Evolutionary conservation across 139 green algal species (phyloP), one percentile per base, ranked within the genome.

Genomic region (Edaphochlamys debaryana): DNA sequence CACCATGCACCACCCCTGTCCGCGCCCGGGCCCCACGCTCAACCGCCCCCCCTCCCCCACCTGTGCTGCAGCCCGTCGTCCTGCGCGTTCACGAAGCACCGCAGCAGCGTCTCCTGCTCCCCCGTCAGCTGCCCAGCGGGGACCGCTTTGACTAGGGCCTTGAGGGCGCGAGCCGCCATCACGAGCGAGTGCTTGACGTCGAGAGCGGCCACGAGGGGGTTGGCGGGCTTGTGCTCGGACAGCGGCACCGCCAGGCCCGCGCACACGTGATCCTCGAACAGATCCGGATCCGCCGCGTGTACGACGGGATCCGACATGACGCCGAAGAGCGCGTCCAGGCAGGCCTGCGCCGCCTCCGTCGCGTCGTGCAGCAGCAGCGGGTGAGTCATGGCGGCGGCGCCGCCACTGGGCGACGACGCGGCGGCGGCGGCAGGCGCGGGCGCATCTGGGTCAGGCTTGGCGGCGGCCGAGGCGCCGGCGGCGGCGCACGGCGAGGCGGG

Each of bases 251-350:
- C 75, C 75, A 81, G 40, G 60, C 75, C 60, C 17, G 75, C 75
- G 75, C 75, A 81, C 60, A 81, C 60, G 30, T 67, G 60, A 60
- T 81, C 75, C 75, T 81, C 75, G n/a, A 81, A 81, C 40, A 81
- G 75, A 25, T 81, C 75, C 4, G 75, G 75, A 25, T 81, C 75
- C 8, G 75, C 75, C 13, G 75, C 38, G 30, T 72, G 60, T 8
- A 81, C 62, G 19, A 7, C 15, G 17, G 58, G 29, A 0, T 81
- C 60, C 22, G 30, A 25, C 6, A 81, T 40, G 7, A 81, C 60
- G 3, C 75, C 75, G 17, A 81, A 81, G 3, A 81, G 40, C 38
- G 75, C 75, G 32, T 81, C 75, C 60, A 81, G 75, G 62, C 75
- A 81, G 3, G 75, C 58, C 42, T 81, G 75, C 40, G 75, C 75